Percentiles rank a stretch among this genome's conserved stretches.
These are phyloP conservation scores for Cylindrodendrum hubeiense DNA, from an alignment of 2,329 filamentous ascomycete species.

Conservation along the genomic window DNA sequence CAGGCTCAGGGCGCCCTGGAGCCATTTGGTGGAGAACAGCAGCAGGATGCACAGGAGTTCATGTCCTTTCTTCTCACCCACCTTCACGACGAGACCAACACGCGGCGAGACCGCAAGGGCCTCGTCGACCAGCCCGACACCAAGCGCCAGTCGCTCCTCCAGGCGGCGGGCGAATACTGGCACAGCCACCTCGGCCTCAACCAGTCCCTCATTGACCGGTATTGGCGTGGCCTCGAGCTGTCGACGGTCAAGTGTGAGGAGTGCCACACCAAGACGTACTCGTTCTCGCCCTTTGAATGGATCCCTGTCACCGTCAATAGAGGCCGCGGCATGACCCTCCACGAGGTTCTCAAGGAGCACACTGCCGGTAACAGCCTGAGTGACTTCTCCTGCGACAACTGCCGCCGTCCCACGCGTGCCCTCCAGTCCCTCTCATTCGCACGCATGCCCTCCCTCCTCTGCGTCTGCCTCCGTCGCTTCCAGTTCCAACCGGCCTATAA, in stretches of 20 bases:
- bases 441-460: slow-evolving; percentile 82
- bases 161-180: slow-evolving; percentile 83
- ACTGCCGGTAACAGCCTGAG: slow-evolving; percentile 75
- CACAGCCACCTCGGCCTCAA: slow-evolving; percentile 75
- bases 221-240: slow-evolving; percentile 84
- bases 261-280: slow-evolving; percentile 63
- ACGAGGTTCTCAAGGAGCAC: slow-evolving; percentile 78
- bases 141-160: slow-evolving; percentile 49
- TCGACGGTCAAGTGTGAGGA: slow-evolving; percentile 77
- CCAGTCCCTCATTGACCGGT: slow-evolving; percentile 80
- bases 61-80: slow-evolving; percentile 85
- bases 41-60: slow-evolving; percentile 95
- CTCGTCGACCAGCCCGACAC: slow-evolving; percentile 48
- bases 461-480: slow-evolving; percentile 79
- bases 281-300: slow-evolving; percentile 65
- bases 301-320: slow-evolving; percentile 58
- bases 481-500: slow-evolving; percentile 49
- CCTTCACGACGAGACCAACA: slow-evolving; percentile 88
- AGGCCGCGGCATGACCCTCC: slow-evolving; percentile 51
- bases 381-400: slow-evolving; percentile 81
- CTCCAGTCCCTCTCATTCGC: slow-evolving; percentile 81
- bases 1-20: slow-evolving; percentile 48
- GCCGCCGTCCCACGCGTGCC: slow-evolving; percentile 75
- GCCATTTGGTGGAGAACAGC: slow-evolving; percentile 77
- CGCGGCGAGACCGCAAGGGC: slow-evolving; percentile 57